phyloP scores from a whole-genome alignment of 192 early-diverging fungal genomes.

The Entophlyctis helioformis region DNA sequence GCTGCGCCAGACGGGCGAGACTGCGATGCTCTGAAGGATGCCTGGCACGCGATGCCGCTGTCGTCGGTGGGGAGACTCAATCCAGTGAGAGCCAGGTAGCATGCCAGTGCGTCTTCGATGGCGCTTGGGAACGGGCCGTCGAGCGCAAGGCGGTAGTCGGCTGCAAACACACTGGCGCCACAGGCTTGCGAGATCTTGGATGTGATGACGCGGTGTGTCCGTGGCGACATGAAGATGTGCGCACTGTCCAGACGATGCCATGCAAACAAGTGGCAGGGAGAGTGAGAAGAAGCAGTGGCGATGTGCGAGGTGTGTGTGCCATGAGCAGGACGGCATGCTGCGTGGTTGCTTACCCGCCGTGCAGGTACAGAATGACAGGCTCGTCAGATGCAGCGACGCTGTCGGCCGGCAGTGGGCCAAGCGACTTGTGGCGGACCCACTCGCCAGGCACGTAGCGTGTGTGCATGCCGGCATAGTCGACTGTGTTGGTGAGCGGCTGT shows the following conservation, averaged over 20 bases:
- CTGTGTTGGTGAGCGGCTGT: not conserved
- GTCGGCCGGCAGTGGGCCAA: not conserved
- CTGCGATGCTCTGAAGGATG: conserved; percentile 1
- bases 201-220: conserved; percentile 20
- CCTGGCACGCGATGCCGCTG: not conserved
- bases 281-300: no score
- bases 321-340: no score
- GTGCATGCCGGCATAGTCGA: not conserved
- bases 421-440: conserved; percentile 1
- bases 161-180: conserved; percentile 10
- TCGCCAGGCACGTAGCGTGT: conserved; percentile 24
- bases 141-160: conserved; percentile 25
- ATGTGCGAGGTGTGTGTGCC: no score
- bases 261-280: no score
- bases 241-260: no score
- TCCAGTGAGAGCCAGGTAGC: conserved; percentile 14
- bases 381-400: no score
- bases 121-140: conserved; percentile 16
- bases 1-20: no score
- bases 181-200: conserved; percentile 2
- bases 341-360: no score
- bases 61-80: not conserved
- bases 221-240: conserved; percentile 25
- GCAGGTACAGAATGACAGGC: conserved; percentile 19
- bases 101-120: conserved; percentile 15